phyloP scores from a whole-genome alignment of 805 yeast genomes.

The Schizosaccharomyces pombe region DNA sequence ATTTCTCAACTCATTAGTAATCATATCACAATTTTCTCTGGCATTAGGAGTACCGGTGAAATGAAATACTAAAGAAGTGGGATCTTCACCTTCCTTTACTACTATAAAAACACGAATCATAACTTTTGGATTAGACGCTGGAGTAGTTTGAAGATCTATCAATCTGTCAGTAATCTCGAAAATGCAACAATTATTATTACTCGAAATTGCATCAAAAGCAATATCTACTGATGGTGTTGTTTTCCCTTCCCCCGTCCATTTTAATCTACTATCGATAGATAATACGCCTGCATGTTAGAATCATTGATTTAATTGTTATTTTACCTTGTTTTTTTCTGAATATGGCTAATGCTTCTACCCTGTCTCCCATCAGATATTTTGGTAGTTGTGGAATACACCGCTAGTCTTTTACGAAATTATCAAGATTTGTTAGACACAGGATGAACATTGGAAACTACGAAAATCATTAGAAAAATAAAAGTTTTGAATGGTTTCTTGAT shows the following conservation, averaged over 20 bases:
- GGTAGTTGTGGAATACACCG: neutral
- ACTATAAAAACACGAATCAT: conserved; percentile 2
- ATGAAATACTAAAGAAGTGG: neutral
- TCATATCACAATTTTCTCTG: neutral
- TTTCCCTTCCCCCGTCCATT: neutral
- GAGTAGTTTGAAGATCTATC: conserved; percentile 1
- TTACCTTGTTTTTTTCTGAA: conserved; percentile 6
- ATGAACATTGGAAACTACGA: too few relatives aligned
- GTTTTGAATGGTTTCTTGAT: too few relatives aligned
- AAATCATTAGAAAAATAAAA: too few relatives aligned
- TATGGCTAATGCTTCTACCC: conserved; percentile 15
- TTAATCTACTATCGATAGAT: neutral
- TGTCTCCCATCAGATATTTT: neutral
- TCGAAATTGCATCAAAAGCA: conserved; percentile 1
- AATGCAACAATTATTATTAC: neutral
- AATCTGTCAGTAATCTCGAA: neutral
- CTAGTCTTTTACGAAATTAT: neutral
- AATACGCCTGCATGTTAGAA: neutral
- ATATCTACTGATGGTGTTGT: neutral
- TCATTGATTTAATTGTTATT: neutral
- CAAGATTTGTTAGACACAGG: too few relatives aligned
- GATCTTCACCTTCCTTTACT: neutral
- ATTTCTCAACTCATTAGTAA: neutral
- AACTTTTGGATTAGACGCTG: neutral
- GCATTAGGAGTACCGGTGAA: conserved; percentile 3